phyloP scores from a whole-genome alignment of 1,284 basidiomycete genomes.

The Austropuccinia psidii region DNA sequence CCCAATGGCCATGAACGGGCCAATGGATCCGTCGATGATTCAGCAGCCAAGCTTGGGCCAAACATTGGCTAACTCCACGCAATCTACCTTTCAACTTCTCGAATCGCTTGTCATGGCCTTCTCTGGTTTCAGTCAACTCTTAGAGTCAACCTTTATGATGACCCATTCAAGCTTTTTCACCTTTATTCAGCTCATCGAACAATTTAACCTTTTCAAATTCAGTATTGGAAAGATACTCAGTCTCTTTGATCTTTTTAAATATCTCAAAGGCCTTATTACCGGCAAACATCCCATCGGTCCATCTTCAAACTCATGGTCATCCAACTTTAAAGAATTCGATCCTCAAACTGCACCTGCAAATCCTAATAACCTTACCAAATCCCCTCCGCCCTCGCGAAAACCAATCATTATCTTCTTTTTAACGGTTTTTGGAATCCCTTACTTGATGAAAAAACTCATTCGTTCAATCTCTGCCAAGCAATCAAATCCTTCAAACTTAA shows the following conservation, averaged over 20 bases:
- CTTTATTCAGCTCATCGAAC: slow-evolving; percentile 96
- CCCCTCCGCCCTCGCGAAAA: slow-evolving; percentile 58
- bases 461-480: slow-evolving; percentile 59
- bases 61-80: slow-evolving; percentile 78
- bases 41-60: slow-evolving; percentile 63
- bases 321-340: slow-evolving; percentile 46
- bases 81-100: slow-evolving; percentile 84
- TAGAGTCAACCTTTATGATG: slow-evolving; percentile 97
- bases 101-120: slow-evolving; percentile 95
- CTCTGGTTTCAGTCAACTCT: slow-evolving; percentile 90
- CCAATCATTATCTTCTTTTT: slow-evolving; percentile 90
- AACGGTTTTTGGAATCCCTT: slow-evolving; percentile 89
- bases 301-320: slow-evolving; percentile 39
- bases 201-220: slow-evolving; percentile 81
- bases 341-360: background rate
- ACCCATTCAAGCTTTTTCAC: slow-evolving; percentile 98
- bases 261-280: slow-evolving; percentile 40
- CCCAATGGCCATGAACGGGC: slow-evolving; percentile 50
- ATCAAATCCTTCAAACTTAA: slow-evolving; percentile 51
- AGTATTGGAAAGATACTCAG: slow-evolving; percentile 89
- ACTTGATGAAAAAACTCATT: slow-evolving; percentile 84
- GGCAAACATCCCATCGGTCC: slow-evolving; percentile 38
- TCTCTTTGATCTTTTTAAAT: slow-evolving; percentile 59
- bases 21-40: slow-evolving; percentile 40
- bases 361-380: slow-evolving; percentile 49